A percentile compares a stretch with the other conserved stretches of the same genome.
These are phyloP conservation scores for Neurospora tetraspora DNA, from an alignment of 495 filamentous ascomycete genomes.

Conservation along the genomic window DNA sequence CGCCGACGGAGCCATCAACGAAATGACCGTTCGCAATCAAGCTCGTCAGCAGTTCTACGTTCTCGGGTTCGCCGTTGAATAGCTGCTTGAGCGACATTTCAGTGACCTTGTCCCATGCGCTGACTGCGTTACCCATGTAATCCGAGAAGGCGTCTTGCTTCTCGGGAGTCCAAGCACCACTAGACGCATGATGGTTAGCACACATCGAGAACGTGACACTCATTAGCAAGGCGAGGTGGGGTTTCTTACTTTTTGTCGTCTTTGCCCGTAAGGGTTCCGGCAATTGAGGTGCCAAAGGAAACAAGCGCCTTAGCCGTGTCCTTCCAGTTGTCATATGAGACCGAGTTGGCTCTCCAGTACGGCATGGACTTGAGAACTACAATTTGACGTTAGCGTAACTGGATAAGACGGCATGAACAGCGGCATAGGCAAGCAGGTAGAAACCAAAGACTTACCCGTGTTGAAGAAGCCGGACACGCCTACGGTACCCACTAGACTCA, in stretches of 20 bases:
- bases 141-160: conserved; percentile 10
- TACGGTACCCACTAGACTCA: conserved; percentile 1
- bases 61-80: conserved; percentile 12
- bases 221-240: background rate
- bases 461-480: background rate
- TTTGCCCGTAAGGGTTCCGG: background rate
- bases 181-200: background rate
- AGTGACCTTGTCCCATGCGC: conserved; percentile 9
- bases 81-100: conserved; percentile 1
- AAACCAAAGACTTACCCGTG: background rate
- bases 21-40: conserved; percentile 20
- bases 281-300: background rate
- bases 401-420: background rate
- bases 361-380: background rate
- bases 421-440: background rate
- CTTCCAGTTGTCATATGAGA: conserved; percentile 3
- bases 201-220: background rate
- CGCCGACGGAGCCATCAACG: conserved; percentile 8
- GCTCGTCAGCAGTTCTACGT: conserved; percentile 7
- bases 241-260: background rate
- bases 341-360: background rate
- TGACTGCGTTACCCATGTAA: conserved; percentile 15
- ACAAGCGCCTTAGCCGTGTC: conserved; percentile 5
- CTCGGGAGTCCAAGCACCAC: conserved; percentile 4
- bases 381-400: background rate